Base-by-base conservation (phyloP, 768 basidiomycete genomes). In the Amanita rubescens region DNA sequence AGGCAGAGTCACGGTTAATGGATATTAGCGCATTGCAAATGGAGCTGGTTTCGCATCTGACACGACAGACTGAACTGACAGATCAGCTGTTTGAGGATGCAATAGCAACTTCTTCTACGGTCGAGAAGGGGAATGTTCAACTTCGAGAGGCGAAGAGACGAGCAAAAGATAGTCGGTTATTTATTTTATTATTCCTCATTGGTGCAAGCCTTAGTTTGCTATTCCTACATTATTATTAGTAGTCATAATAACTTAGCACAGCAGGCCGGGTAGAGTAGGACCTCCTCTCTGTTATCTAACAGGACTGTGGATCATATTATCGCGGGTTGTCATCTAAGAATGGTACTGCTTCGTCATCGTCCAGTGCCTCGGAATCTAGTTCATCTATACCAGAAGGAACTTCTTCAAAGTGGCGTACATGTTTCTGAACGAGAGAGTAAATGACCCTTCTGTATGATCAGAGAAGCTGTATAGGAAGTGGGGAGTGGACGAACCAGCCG, bases 21-120 rank as follows among this genome's bases (percentile, higher is more conserved):
- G 95, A 98, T 63, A 97, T 99, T 62, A 90, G 90, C 60, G 79
- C 88, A 38, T 71, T 99, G 54, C 96, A 99, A 74, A 85, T 89
- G 72, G 90, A 97, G 67, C 76, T 99, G 59, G 83, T 96, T 47
- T 74, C 80, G 12, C 93, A 97, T 65, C 76, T 99, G 37, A 86
- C 87, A 33, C 79, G 75, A 62, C 96, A 99, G 75, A 88, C 88
- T 2, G 94, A 94, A 71, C 69, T 94, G 59, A 93, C 94, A 9
- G 94, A 98, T 62, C 84, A 91, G 67, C 71, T 99, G 56, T 96
- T 92, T 64, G 93, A 96, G 60, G 95, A 99, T 63, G 94, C 93
- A 8, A 85, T 96, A 51, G 81, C 87, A 1, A 90, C 89, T 25
- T 87, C 90, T 10, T 84, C 81, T 7, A 87, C 84, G 44, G 85